Evolutionary conservation across 2,329 filamentous ascomycete genomes (phyloP).

Genomic region (Arthrinium puccinioides): DNA sequence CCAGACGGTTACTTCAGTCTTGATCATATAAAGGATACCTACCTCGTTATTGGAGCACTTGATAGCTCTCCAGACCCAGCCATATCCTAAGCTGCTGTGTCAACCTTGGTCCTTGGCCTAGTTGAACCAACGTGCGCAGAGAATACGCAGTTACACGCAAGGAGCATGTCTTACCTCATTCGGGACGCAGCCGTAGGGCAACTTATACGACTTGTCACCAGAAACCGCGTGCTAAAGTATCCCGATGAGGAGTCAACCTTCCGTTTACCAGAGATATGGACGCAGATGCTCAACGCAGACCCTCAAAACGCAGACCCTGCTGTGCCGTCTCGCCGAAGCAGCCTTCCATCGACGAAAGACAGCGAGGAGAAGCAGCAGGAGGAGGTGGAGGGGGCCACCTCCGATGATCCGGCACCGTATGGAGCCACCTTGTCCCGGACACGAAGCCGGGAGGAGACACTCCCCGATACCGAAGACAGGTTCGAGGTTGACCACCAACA

Average conservation of each 20-base stretch:
- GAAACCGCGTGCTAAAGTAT: constrained; percentile 16
- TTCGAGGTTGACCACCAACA: constrained; percentile 15
- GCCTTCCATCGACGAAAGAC: not conserved
- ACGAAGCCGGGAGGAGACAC: constrained; percentile 15
- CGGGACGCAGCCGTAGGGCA: constrained; percentile 20
- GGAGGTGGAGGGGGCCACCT: constrained; percentile 9
- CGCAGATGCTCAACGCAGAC: constrained; percentile 6
- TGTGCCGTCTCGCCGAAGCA: not conserved
- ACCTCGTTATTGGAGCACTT: too few species aligned
- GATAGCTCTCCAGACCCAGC: too few species aligned
- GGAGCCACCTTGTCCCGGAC: constrained; percentile 11
- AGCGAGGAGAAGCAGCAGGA: constrained; percentile 16
- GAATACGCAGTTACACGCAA: too few species aligned
- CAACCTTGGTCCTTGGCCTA: too few species aligned
- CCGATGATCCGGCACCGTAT: constrained; percentile 9
- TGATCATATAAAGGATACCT: too few species aligned
- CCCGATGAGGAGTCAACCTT: constrained; percentile 14
- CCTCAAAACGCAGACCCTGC: not conserved
- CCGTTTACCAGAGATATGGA: constrained; percentile 13
- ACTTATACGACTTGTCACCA: constrained; percentile 19
- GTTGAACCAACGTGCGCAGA: too few species aligned
- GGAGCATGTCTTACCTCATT: constrained; percentile 12
- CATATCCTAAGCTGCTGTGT: too few species aligned
- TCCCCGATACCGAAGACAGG: constrained; percentile 15
- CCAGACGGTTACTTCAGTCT: too few species aligned